These are phyloP conservation scores for Agarophyton chilense DNA, from an alignment of 23 red algal genomes.

Conservation along the genomic window DNA sequence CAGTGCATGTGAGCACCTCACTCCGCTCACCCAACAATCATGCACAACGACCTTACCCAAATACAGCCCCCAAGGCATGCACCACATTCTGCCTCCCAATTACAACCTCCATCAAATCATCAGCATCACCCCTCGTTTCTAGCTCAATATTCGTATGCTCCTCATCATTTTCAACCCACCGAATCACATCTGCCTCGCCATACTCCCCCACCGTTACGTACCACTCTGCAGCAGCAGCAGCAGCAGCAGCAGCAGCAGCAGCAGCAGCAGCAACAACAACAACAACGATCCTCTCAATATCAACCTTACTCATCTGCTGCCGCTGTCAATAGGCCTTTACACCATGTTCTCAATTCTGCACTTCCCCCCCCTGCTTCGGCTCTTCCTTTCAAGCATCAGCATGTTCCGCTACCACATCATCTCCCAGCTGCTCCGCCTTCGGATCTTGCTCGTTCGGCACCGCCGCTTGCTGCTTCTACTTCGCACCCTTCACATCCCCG, in stretches of 20 bases:
- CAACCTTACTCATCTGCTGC: neutral
- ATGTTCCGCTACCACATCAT: neutral
- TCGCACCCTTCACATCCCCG: neutral
- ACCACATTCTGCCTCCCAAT: neutral
- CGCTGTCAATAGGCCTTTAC: neutral
- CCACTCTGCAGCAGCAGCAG: slow-evolving; percentile 9
- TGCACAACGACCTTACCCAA: slow-evolving; percentile 28
- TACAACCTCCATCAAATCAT: slow-evolving; percentile 1
- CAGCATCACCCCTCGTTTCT: slow-evolving; percentile 26
- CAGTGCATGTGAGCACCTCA: neutral
- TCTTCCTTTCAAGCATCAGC: neutral
- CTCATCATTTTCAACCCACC: slow-evolving; percentile 23
- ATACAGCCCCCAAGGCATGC: slow-evolving; percentile 13
- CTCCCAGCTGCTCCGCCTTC: neutral
- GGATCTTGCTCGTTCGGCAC: neutral
- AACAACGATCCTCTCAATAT: neutral
- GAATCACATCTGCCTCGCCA: neutral
- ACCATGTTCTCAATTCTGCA: neutral
- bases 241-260: slow-evolving; percentile 6
- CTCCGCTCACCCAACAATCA: neutral
- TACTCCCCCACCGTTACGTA: neutral
- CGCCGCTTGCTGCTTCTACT: neutral
- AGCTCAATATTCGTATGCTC: slow-evolving; percentile 22
- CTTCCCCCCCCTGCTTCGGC: neutral
- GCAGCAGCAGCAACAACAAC: slow-evolving; percentile 7